Base-by-base conservation (phyloP, 202 grass and related monocot species). In the Alloteropsis angusta region DNA sequence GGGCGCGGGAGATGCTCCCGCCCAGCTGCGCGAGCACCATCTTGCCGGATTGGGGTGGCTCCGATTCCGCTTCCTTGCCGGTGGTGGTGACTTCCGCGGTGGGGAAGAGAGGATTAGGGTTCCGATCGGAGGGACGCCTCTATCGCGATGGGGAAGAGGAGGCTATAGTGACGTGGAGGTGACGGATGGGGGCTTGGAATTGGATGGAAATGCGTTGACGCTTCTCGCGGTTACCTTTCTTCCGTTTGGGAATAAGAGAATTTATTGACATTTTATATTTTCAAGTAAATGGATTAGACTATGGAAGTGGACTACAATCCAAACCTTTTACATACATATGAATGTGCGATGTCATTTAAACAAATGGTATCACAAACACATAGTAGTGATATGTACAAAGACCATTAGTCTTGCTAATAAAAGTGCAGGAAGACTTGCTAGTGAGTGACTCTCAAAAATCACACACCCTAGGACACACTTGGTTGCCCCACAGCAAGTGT, bases 21-120 rank as follows among this genome's bases (percentile, higher is more conserved):
- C 96, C 89, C 5, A 95, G 87, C 85, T 98, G 83, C 61, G 95
- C 95, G 81, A 93, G 95, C 87, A 95, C 92, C 96, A 98, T 98
- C 77, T 81, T 81, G 77, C 72, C 58, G 15, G 70, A 7, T 1
- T 63, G 8, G 45, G 53, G 80, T 75, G 8, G 22, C 35, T 41
- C 15, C 38, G 30, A 57, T 77, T 22, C 34, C 42, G 55, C 50
- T 38, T 76, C 9, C 28, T 15, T 23, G 75, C 67, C 42, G 61
- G 26, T 47, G 58, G 49, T 18, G 57, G 60, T 37, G 46, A 39
- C 10, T 46, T 79, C 26, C 38, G 38, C 28, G 38, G 50, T 61
- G 18, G 55, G 63, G 39, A 39, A 63, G 28, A 39, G 71, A 48
- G 19, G 50, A 12, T 22, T 83, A 83, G 80, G 81, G 76, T 38